Evolutionary conservation across 768 basidiomycete genomes (phyloP), one percentile per base, ranked within the genome.

Genomic region (Mycena rosella): DNA sequence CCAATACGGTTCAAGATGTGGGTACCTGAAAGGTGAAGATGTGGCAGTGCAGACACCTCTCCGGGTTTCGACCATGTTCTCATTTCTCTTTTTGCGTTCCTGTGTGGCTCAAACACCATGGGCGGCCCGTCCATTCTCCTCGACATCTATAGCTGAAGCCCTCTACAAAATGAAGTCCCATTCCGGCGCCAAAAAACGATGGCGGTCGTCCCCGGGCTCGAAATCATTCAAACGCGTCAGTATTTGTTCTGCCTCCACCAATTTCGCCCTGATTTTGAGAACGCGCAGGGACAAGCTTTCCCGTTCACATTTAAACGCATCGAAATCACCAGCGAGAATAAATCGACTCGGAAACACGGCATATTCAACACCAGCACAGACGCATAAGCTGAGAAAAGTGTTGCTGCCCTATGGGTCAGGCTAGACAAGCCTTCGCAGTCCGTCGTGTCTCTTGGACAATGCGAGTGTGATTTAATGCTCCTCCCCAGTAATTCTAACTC

Each of bases 91-190:
- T 48, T 58, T 63, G 54, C 53, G 60, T 38, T 27, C 59, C 20
- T 59, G 64, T 54, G 62, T 63, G 20, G 59, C 67, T 44, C 61
- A 77, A 29, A 72, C 74, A 36, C 65, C 74, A 57, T 61, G 74
- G 65, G 49, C 67, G 13, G 61, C 67, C 30, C 85, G 86, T 26
- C 72, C 81, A 17, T 92, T 94, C 77, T 91, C 92, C 40, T 87
- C 88, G 17, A 87, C 89, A 5, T 77, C 86, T 9, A 69, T 84
- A 2, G 76, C 78, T 30, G 83, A 86, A 60, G 91, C 89, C 60
- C 83, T 82, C n/a, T 93, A 92, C 59, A 94, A 94, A 80, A 80
- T 94, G 72, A 94, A 94, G 78, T 87, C 90, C 1, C 93, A 94
- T 76, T 90, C 88, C 4, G 93, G 92, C 13, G 86, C 93, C 24